Percentiles rank a stretch among this genome's conserved stretches.
phyloP scores from a whole-genome alignment of 345 rosid species.

The Alliaria petiolata region DNA sequence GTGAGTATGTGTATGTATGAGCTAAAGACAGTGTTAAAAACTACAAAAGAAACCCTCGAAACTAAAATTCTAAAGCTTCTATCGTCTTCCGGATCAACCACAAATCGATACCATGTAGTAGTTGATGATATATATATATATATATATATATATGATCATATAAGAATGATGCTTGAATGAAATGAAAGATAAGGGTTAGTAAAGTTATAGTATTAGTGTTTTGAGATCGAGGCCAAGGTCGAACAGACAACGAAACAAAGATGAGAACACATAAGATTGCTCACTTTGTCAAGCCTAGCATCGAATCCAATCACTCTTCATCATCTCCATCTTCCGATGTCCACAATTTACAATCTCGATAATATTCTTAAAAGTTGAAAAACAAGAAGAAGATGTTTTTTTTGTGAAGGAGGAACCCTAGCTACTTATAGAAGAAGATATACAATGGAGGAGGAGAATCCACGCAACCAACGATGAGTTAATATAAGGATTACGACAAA shows the following conservation, averaged over 20 bases:
- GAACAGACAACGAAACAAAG: slow-evolving; percentile 43
- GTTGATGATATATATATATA: too few relatives aligned
- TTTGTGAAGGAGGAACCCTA: slow-evolving; percentile 21
- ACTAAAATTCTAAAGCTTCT: background rate
- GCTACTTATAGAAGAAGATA: slow-evolving; percentile 21
- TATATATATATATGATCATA: too few relatives aligned
- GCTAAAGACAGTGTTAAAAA: background rate
- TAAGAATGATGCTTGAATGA: background rate
- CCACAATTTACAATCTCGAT: background rate
- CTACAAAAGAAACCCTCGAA: background rate
- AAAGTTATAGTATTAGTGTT: slow-evolving; percentile 1
- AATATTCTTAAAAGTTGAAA: background rate
- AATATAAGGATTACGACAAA: slow-evolving; percentile 2
- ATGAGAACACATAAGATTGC: slow-evolving; percentile 32
- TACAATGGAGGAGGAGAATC: slow-evolving; percentile 27
- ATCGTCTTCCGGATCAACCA: background rate
- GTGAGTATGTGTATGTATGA: background rate
- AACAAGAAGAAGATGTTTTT: background rate
- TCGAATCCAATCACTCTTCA: slow-evolving; percentile 28
- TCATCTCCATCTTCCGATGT: slow-evolving; percentile 20
- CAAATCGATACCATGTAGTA: background rate
- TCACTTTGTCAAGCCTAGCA: slow-evolving; percentile 36
- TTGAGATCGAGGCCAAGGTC: slow-evolving; percentile 30
- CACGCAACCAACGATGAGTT: slow-evolving; percentile 20
- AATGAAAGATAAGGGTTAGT: background rate